Percentiles rank a stretch among this genome's conserved stretches.
Conservation (phyloP, 2,329 filamentous ascomycete genomes). For the Fusarium heterosporum region DNA sequence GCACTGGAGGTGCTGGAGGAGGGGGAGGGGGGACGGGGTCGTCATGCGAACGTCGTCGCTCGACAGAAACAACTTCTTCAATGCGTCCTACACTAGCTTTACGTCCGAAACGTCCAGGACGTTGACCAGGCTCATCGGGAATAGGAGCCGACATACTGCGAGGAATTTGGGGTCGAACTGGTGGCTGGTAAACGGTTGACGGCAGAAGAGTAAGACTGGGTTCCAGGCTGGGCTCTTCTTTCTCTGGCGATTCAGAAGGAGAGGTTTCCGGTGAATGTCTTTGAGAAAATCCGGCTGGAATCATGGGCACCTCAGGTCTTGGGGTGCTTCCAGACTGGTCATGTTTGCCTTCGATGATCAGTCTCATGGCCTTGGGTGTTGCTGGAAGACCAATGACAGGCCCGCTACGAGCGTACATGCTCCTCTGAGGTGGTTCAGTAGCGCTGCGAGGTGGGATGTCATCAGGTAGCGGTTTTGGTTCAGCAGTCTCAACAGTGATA, state of each 20-base stretch:
- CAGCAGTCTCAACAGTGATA: constrained; percentile 57
- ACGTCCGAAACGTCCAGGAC: constrained; percentile 47
- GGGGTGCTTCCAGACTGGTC: constrained; percentile 50
- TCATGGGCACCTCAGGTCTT: constrained; percentile 67
- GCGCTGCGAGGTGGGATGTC: constrained; percentile 71
- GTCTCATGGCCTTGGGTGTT: constrained; percentile 90
- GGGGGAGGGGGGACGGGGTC: constrained; percentile 64
- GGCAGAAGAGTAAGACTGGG: constrained; percentile 62
- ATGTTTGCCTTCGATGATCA: constrained; percentile 74
- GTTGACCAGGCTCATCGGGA: constrained; percentile 53
- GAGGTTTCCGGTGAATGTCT: constrained; percentile 56
- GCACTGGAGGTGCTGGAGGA: constrained; percentile 61
- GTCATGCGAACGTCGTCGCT: constrained; percentile 62
- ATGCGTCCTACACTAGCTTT: constrained; percentile 58
- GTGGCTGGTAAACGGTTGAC: constrained; percentile 71
- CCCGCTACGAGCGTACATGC: constrained; percentile 62
- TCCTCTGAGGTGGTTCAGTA: constrained; percentile 68
- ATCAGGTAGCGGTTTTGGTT: constrained; percentile 55
- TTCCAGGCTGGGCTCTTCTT: constrained; percentile 46
- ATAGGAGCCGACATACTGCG: constrained; percentile 72
- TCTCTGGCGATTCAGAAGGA: constrained; percentile 51
- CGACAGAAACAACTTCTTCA: constrained; percentile 58
- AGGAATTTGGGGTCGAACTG: constrained; percentile 60
- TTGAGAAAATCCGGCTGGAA: constrained; percentile 62
- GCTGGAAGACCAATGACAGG: constrained; percentile 83